These are phyloP conservation scores for Blastocrithidia nonstop DNA, from an alignment of 208 protist genomes.

Conservation along the genomic window DNA sequence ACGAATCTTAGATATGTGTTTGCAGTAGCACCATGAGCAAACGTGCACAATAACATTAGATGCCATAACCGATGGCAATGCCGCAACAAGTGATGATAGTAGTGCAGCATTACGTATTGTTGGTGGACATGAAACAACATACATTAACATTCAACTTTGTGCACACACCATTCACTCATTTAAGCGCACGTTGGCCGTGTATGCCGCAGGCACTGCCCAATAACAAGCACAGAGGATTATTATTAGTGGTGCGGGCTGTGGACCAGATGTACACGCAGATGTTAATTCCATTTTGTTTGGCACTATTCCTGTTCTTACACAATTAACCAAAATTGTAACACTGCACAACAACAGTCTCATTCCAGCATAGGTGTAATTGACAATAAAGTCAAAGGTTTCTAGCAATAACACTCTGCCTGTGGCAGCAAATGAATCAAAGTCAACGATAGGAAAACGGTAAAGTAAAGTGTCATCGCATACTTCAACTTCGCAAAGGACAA, in stretches of 20 bases:
- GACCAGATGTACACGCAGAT: conserved; percentile 54
- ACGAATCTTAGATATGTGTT: no score
- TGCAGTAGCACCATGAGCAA: not conserved
- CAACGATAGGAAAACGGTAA: not conserved
- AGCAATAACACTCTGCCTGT: not conserved
- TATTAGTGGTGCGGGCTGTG: conserved; percentile 54
- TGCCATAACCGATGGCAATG: conserved; percentile 9
- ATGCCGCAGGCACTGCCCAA: conserved; percentile 21
- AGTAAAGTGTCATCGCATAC: not conserved
- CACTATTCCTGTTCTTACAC: conserved; percentile 34
- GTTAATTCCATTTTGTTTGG: conserved; percentile 54
- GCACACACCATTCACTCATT: not conserved
- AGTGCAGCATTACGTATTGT: conserved; percentile 12
- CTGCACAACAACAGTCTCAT: conserved; percentile 81
- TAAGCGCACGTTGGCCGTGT: not conserved
- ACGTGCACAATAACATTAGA: conserved; percentile 6
- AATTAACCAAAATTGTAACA: conserved; percentile 16
- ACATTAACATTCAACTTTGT: conserved; percentile 62
- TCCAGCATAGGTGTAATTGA: conserved; percentile 23
- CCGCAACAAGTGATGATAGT: conserved; percentile 10
- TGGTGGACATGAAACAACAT: conserved; percentile 21
- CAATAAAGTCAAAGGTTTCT: no score
- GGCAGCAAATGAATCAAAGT: not conserved
- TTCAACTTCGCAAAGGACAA: not conserved
- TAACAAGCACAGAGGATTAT: conserved; percentile 13